Percentiles rank a stretch among this genome's conserved stretches.
phyloP scores from a whole-genome alignment of 1,284 basidiomycete species.

The Trametes hirsuta region DNA sequence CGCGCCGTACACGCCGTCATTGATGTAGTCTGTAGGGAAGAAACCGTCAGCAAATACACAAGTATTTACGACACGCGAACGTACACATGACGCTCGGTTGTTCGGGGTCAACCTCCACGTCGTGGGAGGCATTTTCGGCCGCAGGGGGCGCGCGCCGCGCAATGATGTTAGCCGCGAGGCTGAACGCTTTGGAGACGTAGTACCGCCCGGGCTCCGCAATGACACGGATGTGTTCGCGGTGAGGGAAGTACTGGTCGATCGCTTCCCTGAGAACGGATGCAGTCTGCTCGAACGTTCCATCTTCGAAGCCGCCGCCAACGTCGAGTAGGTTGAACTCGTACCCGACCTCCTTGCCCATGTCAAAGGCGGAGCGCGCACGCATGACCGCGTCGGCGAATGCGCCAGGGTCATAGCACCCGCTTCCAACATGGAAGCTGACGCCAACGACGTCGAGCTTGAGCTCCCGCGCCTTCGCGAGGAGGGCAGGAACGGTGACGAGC shows the following conservation, averaged over 20 bases:
- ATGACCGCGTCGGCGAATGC: slow-evolving; percentile 90
- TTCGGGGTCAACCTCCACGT: slow-evolving; percentile 42
- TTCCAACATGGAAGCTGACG: slow-evolving; percentile 98
- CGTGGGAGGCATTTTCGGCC: slow-evolving; percentile 38
- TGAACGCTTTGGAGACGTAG: slow-evolving; percentile 93
- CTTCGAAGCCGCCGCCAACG: slow-evolving; percentile 96
- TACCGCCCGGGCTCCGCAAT: slow-evolving; percentile 98
- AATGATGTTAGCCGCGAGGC: slow-evolving; percentile 92
- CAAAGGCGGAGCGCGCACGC: slow-evolving; percentile 85
- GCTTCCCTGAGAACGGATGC: slow-evolving; percentile 75
- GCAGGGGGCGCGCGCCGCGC: slow-evolving; percentile 73
- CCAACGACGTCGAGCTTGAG: slow-evolving; percentile 89
- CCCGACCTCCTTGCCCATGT: slow-evolving; percentile 84
- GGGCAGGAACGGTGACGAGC: slow-evolving; percentile 76
- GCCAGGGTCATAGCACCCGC: slow-evolving; percentile 92
- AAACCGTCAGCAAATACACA: slow-evolving; percentile 19
- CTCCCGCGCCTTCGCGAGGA: slow-evolving; percentile 82
- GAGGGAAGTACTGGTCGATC: slow-evolving; percentile 87
- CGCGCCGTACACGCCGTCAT: slow-evolving; percentile 97
- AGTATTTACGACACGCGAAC: slow-evolving; percentile 36
- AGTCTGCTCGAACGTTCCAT: slow-evolving; percentile 84
- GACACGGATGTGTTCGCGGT: slow-evolving; percentile 74
- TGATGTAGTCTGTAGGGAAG: slow-evolving; percentile 82
- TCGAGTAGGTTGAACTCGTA: slow-evolving; percentile 88
- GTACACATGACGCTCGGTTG: slow-evolving; percentile 81